A percentile compares a stretch with the other conserved stretches of the same genome.
phyloP scores from a whole-genome alignment of 169 alveolate species.

The Plasmodium cynomolgi region DNA sequence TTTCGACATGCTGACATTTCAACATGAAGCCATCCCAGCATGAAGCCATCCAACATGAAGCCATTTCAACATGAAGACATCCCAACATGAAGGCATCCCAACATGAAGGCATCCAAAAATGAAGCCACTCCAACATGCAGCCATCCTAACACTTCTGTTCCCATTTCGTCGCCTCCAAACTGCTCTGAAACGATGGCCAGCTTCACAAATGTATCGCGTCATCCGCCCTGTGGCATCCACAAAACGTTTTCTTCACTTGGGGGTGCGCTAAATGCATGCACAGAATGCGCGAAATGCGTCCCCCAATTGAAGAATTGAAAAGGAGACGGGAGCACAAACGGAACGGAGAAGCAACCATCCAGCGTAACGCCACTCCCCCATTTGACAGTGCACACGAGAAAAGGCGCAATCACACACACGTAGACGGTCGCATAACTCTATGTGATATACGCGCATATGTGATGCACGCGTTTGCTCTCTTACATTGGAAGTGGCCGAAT shows the following conservation, averaged over 20 bases:
- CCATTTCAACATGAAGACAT: too few relatives aligned
- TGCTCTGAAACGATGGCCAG: neutral
- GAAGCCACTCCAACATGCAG: too few relatives aligned
- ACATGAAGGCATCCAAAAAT: neutral
- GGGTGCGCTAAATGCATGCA: neutral
- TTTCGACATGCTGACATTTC: neutral
- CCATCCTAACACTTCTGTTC: neutral
- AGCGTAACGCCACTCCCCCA: neutral
- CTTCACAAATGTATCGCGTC: neutral
- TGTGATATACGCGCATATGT: neutral
- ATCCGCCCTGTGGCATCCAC: neutral
- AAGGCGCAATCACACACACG: neutral
- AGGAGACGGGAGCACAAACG: neutral
- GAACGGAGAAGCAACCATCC: neutral
- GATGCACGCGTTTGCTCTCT: neutral
- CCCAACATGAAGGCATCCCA: neutral
- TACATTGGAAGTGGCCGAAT: constrained; percentile 70
- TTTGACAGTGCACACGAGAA: neutral
- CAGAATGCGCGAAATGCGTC: neutral
- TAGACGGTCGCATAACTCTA: neutral
- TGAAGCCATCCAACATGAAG: neutral
- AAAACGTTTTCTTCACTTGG: neutral
- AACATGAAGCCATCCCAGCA: too few relatives aligned
- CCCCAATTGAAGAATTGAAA: neutral
- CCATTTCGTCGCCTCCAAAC: neutral